These are phyloP conservation scores for Phytopythium litorale DNA, from an alignment of 352 stramenopile genomes.

Conservation along the genomic window DNA sequence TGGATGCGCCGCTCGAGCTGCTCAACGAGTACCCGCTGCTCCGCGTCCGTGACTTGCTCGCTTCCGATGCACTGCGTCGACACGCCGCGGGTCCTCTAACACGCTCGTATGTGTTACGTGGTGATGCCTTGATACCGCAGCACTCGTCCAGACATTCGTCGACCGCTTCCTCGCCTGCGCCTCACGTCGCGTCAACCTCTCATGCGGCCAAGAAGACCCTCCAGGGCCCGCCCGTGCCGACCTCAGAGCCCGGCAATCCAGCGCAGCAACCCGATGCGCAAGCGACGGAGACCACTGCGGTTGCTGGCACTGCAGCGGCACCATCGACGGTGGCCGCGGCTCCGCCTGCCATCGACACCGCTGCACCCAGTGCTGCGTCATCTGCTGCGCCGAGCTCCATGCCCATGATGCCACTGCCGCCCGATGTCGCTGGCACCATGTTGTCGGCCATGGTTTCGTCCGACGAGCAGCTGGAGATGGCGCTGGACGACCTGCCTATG, in stretches of 20 bases:
- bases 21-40: slow-evolving; percentile 51
- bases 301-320: neutral
- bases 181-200: slow-evolving; percentile 1
- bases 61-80: neutral
- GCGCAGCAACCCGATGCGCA: neutral
- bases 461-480: slow-evolving; percentile 70
- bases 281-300: neutral
- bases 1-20: slow-evolving; percentile 69
- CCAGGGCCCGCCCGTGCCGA: slow-evolving; percentile 8
- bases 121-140: slow-evolving; percentile 7
- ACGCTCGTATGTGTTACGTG: neutral
- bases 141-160: slow-evolving; percentile 27
- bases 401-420: slow-evolving; percentile 13
- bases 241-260: neutral
- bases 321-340: neutral
- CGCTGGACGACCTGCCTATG: slow-evolving; percentile 66
- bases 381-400: slow-evolving; percentile 7
- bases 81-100: neutral
- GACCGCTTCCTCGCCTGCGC: slow-evolving; percentile 9
- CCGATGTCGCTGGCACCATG: slow-evolving; percentile 8
- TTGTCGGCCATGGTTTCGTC: slow-evolving; percentile 40
- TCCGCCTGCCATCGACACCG: neutral
- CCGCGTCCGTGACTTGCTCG: slow-evolving; percentile 27
- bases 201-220: slow-evolving; percentile 11
- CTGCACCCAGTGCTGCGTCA: slow-evolving; percentile 10